Percentiles rank a stretch among this genome's conserved stretches.
phyloP scores from a whole-genome alignment of 306 rosid genomes.

The Arachis stenosperma region DNA sequence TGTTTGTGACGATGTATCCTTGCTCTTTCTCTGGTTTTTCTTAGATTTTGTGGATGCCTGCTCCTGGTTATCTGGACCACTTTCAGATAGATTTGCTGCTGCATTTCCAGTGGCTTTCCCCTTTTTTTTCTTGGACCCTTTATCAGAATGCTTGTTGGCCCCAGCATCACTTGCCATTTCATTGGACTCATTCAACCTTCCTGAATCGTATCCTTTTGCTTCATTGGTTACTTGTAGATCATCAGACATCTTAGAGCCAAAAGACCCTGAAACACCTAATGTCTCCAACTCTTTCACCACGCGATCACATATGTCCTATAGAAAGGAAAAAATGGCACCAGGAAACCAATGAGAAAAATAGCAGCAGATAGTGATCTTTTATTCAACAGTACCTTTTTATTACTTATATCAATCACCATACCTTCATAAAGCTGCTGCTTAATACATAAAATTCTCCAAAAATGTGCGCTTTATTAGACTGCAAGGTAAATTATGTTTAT shows the following conservation, averaged over 20 bases:
- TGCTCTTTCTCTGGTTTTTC: slow-evolving; percentile 85
- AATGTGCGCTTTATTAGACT: slow-evolving; percentile 80
- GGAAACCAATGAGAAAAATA: slow-evolving; percentile 24
- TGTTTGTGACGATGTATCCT: slow-evolving; percentile 62
- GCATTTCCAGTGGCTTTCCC: slow-evolving; percentile 64
- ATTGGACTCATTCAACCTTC: slow-evolving; percentile 59
- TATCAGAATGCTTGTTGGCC: slow-evolving; percentile 31
- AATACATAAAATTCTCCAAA: slow-evolving; percentile 83
- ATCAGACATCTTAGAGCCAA: slow-evolving; percentile 46
- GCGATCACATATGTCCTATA: slow-evolving; percentile 71
- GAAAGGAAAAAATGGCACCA: slow-evolving; percentile 38
- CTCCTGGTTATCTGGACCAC: slow-evolving; percentile 71
- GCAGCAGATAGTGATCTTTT: slow-evolving; percentile 28
- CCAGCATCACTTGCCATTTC: slow-evolving; percentile 58
- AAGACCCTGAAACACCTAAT: slow-evolving; percentile 55
- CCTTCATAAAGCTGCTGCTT: slow-evolving; percentile 87
- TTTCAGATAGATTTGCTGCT: slow-evolving; percentile 56
- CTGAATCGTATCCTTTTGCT: slow-evolving; percentile 60
- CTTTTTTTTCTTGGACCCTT: slow-evolving; percentile 81
- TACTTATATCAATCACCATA: slow-evolving; percentile 41
- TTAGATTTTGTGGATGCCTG: slow-evolving; percentile 69
- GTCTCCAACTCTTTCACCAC: slow-evolving; percentile 86
- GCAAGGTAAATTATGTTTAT: slow-evolving; percentile 51
- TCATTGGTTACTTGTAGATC: slow-evolving; percentile 49
- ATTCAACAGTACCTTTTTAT: slow-evolving; percentile 18